phyloP scores from a whole-genome alignment of 179 eudicot genomes.

The Carnegiea gigantea region DNA sequence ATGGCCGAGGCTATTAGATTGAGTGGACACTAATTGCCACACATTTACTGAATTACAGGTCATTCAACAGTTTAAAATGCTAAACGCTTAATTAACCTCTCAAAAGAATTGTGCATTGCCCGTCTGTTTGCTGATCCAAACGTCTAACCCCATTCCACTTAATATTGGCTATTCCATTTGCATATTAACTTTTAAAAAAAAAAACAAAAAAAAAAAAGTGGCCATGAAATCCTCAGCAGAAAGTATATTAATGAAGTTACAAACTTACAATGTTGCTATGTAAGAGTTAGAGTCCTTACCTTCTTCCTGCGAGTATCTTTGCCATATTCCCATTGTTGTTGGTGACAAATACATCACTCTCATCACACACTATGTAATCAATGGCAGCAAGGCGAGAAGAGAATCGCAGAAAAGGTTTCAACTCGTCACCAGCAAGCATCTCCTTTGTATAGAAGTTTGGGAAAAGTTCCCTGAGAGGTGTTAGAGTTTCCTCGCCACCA shows the following conservation, averaged over 20 bases:
- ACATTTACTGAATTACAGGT: too few species aligned
- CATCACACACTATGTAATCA: slow-evolving; percentile 90
- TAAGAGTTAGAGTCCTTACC: slow-evolving; percentile 39
- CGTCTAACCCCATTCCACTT: too few species aligned
- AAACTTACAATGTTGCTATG: background rate
- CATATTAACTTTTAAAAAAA: slow-evolving; percentile 7
- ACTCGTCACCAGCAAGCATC: slow-evolving; percentile 74
- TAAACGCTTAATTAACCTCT: too few species aligned
- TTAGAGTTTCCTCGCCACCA: slow-evolving; percentile 91
- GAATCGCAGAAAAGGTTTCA: slow-evolving; percentile 66
- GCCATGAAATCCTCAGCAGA: background rate
- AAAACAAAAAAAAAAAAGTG: background rate
- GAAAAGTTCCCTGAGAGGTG: slow-evolving; percentile 81
- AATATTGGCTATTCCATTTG: background rate
- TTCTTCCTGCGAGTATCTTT: slow-evolving; percentile 88
- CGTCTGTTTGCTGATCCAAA: too few species aligned
- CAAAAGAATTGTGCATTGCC: too few species aligned
- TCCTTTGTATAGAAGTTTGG: slow-evolving; percentile 94
- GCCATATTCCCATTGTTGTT: slow-evolving; percentile 99
- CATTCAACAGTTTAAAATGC: too few species aligned
- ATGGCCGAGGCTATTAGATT: too few species aligned
- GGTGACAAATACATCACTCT: slow-evolving; percentile 92
- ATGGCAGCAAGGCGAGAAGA: slow-evolving; percentile 97
- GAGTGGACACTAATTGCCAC: too few species aligned
- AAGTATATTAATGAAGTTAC: background rate